Evolutionary conservation across 805 yeast genomes (phyloP).

Genomic region (Lachancea waltii): DNA sequence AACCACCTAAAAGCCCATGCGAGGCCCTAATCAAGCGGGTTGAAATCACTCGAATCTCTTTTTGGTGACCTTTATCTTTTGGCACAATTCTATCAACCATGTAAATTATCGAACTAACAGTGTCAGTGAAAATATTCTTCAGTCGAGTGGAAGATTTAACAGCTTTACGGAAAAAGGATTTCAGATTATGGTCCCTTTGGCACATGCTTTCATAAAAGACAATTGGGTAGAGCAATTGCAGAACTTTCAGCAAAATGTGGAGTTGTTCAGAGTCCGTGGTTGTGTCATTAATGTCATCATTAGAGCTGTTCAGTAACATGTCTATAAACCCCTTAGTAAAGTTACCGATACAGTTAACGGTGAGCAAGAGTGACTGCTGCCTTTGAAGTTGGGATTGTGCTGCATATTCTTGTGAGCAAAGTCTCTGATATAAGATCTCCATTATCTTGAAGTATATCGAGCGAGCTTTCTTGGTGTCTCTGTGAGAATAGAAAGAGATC

Average conservation of each 20-base stretch:
- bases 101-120: constrained; percentile 17
- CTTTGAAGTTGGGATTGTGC: constrained; percentile 32
- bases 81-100: too few relatives aligned
- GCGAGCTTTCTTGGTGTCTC: constrained; percentile 34
- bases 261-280: too few relatives aligned
- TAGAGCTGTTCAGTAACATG: constrained; percentile 27
- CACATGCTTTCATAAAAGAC: constrained; percentile 49
- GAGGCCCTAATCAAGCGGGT: constrained; percentile 46
- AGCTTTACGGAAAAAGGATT: constrained; percentile 41
- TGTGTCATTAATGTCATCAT: not conserved
- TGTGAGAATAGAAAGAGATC: constrained; percentile 44
- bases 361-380: constrained; percentile 38
- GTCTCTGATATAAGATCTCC: constrained; percentile 37
- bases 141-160: constrained; percentile 38
- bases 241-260: constrained; percentile 23
- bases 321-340: constrained; percentile 37
- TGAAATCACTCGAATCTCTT: too few relatives aligned
- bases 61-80: too few relatives aligned
- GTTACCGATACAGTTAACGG: constrained; percentile 49
- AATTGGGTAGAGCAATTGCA: constrained; percentile 42
- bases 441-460: constrained; percentile 49
- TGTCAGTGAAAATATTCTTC: constrained; percentile 39
- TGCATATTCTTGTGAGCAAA: constrained; percentile 24
- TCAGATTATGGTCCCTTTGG: constrained; percentile 31
- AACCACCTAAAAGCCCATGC: constrained; percentile 68